phyloP scores from a whole-genome alignment of 805 yeast species.

The Komagataella populi region DNA sequence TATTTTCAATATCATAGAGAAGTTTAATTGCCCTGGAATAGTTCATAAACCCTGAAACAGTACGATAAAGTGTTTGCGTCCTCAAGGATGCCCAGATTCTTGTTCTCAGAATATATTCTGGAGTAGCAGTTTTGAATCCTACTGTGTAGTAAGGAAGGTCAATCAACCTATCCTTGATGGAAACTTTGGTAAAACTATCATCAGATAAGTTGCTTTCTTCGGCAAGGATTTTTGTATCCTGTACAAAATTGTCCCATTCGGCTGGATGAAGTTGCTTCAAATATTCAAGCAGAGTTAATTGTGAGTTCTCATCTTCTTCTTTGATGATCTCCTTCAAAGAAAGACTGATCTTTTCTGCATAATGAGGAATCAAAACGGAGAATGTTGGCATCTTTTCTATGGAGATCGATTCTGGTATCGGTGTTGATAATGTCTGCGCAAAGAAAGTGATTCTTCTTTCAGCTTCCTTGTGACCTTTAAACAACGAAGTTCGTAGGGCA shows the following conservation, averaged over 20 bases:
- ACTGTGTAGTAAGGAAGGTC: slow-evolving; percentile 60
- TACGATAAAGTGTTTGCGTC: slow-evolving; percentile 73
- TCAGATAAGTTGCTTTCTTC: slow-evolving; percentile 15
- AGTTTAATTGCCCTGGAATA: slow-evolving; percentile 62
- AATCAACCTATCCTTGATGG: slow-evolving; percentile 27
- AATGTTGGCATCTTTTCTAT: slow-evolving; percentile 34
- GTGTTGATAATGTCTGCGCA: slow-evolving; percentile 37
- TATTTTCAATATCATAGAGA: slow-evolving; percentile 53
- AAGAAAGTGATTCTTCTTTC: slow-evolving; percentile 38
- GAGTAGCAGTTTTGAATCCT: slow-evolving; percentile 58
- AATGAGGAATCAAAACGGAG: slow-evolving; percentile 39
- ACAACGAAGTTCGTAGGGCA: slow-evolving; percentile 18
- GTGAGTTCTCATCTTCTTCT: slow-evolving; percentile 26
- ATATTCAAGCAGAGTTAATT: slow-evolving; percentile 59
- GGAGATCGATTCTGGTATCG: slow-evolving; percentile 33
- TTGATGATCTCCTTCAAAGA: slow-evolving; percentile 30
- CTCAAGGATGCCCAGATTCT: slow-evolving; percentile 81
- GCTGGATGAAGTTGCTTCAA: slow-evolving; percentile 54
- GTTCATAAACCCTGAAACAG: slow-evolving; percentile 75
- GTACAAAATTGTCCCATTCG: slow-evolving; percentile 76
- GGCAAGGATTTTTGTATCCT: slow-evolving; percentile 49
- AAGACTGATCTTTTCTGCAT: slow-evolving; percentile 33
- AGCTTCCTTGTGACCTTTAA: slow-evolving; percentile 28
- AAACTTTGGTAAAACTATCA: slow-evolving; percentile 4
- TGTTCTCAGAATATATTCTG: slow-evolving; percentile 54